Conservation (phyloP, 495 filamentous ascomycete species). For the Penicillium canescens region DNA sequence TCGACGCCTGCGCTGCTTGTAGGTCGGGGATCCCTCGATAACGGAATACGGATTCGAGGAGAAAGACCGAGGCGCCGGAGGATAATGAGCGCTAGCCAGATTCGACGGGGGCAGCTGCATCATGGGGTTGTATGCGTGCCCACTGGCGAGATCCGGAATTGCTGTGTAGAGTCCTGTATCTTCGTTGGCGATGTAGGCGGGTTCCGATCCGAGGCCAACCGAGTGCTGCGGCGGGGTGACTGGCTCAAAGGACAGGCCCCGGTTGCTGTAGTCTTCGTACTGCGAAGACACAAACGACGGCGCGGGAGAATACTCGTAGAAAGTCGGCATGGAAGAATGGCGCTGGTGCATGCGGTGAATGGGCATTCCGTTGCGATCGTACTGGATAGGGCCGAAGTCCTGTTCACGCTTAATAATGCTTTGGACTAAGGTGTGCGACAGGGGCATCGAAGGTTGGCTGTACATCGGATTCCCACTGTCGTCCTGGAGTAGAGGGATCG, state of each 20-base stretch:
- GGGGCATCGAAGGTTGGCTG: conserved; percentile 54
- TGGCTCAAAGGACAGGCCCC: conserved; percentile 93
- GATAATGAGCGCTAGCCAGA: conserved; percentile 72
- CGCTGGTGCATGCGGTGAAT: conserved; percentile 80
- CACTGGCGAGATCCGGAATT: conserved; percentile 74
- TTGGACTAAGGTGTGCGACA: conserved; percentile 61
- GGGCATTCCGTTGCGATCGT: conserved; percentile 88
- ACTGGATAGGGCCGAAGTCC: conserved; percentile 74
- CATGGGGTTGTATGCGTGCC: conserved; percentile 68
- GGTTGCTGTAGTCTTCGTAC: conserved; percentile 95
- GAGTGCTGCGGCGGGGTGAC: conserved; percentile 92
- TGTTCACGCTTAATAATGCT: conserved; percentile 80
- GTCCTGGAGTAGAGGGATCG: conserved; percentile 79
- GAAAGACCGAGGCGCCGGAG: conserved; percentile 65
- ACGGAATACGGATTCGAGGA: conserved; percentile 88
- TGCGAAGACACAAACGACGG: conserved; percentile 97
- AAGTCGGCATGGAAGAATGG: conserved; percentile 95
- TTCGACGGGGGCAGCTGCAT: conserved; percentile 91
- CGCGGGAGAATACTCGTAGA: conserved; percentile 96
- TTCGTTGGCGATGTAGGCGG: conserved; percentile 96
- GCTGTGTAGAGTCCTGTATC: conserved; percentile 94
- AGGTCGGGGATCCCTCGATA: conserved; percentile 96
- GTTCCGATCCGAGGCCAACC: conserved; percentile 74
- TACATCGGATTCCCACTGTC: conserved; percentile 77
- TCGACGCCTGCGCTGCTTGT: conserved; percentile 92